These are phyloP conservation scores for Teunomyces aglyptinius DNA, from an alignment of 805 yeast genomes.

Conservation along the genomic window DNA sequence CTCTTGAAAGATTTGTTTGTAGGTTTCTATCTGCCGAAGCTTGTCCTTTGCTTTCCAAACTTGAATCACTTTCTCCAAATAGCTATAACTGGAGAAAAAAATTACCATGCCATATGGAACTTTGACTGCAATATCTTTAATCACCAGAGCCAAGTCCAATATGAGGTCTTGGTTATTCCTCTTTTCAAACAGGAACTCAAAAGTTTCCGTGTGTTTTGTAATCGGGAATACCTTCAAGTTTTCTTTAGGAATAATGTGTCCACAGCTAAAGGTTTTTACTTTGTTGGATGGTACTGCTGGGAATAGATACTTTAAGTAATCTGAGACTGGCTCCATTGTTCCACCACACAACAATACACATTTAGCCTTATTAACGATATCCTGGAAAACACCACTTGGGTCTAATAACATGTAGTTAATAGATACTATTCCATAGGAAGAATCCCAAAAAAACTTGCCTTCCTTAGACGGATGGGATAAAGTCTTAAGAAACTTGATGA, in stretches of 20 bases:
- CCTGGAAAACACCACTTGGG: constrained; percentile 68
- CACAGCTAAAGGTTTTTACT: constrained; percentile 65
- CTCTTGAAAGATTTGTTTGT: constrained; percentile 58
- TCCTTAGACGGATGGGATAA: constrained; percentile 74
- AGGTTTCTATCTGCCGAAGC: constrained; percentile 22
- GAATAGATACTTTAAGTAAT: constrained; percentile 62
- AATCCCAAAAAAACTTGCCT: constrained; percentile 74
- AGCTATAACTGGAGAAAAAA: constrained; percentile 83
- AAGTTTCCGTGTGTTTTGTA: constrained; percentile 19
- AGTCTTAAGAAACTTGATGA: constrained; percentile 61
- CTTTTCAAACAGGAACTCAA: constrained; percentile 69
- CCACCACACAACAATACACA: constrained; percentile 90
- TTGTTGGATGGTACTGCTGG: constrained; percentile 46
- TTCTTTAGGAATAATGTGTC: constrained; percentile 74
- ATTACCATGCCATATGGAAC: constrained; percentile 78
- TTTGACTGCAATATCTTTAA: constrained; percentile 39
- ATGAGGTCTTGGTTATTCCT: constrained; percentile 51
- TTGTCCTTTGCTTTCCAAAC: constrained; percentile 50
- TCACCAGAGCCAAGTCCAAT: constrained; percentile 46
- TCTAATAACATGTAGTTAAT: constrained; percentile 75
- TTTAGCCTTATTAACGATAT: constrained; percentile 59
- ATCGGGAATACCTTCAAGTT: constrained; percentile 65
- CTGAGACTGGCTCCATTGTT: constrained; percentile 88
- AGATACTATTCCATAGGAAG: constrained; percentile 22
- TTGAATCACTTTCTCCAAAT: constrained; percentile 49